Evolutionary conservation across 495 filamentous ascomycete genomes (phyloP), one percentile per base, ranked within the genome.

Genomic region (Pyronema omphalodes): DNA sequence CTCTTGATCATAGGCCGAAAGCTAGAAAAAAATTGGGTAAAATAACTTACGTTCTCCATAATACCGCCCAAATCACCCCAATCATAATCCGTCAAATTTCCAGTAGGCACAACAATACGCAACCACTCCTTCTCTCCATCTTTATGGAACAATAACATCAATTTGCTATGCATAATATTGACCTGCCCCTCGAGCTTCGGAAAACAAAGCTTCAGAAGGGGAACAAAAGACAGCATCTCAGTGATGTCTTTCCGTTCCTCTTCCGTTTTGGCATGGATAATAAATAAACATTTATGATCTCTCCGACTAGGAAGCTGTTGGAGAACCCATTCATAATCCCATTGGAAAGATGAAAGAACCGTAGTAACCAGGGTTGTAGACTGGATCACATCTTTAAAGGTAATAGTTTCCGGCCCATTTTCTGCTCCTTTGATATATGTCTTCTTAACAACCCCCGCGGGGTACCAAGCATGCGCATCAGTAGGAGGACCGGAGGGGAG

Each of bases 331-430:
- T 79, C 73, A 14, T 79, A 73, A 59, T 95, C 84, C 81, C 86
- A 88, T 59, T 89, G 75, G 55, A 82, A 98, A 1, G 89, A 83
- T 57, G 86, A 91, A 3, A 98, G 67, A 0, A 96, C 75, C 0
- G 87, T 91, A 17, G 86, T 70, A 15, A 81, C 69, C 0, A 95
- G 72, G 37, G 81, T 74, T 5, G 73, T 64, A 50, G 75, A 76
- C 63, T 93, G 82, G 0, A 98, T 67, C 1, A 95, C 80, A 61
- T 96, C 91, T 63, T 94, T 87, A 40, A 98, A 79, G 58, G 80
- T 93, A 60, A 96, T 86, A 53, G 93, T 87, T 44, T 88, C 72
- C 1, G 68, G 73, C 0, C 58, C 64, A 29, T 85, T 71, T 0
- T 69, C 65, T 43, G 72, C 72, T 4, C 77, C 75, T 9, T 37